These are phyloP conservation scores for Aciculosporium take DNA, from an alignment of 2,329 filamentous ascomycete genomes.

Conservation along the genomic window DNA sequence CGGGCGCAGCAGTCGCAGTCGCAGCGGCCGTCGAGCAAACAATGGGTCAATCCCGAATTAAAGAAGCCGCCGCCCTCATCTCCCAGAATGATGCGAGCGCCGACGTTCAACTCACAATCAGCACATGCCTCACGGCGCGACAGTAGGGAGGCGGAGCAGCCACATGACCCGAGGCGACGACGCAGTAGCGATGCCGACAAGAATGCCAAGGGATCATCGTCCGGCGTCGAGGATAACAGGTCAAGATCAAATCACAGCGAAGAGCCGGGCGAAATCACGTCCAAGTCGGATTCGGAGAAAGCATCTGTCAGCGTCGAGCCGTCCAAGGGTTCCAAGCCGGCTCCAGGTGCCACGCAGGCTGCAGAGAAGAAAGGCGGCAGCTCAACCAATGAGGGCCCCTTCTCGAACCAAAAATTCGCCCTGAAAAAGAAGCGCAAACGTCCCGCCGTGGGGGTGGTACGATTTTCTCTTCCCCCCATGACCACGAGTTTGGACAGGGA, in stretches of 20 bases:
- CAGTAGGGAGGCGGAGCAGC: constrained; percentile 19
- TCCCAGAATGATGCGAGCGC: constrained; percentile 35
- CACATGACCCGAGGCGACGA: constrained; percentile 29
- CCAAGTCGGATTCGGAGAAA: constrained; percentile 24
- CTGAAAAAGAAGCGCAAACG: constrained; percentile 14
- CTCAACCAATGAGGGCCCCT: neutral
- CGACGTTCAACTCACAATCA: constrained; percentile 30
- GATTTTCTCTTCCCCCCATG: constrained; percentile 27
- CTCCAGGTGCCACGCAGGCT: neutral
- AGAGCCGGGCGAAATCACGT: constrained; percentile 32
- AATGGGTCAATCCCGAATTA: constrained; percentile 43
- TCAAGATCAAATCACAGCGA: constrained; percentile 27
- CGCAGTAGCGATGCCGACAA: constrained; percentile 40
- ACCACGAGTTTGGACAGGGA: constrained; percentile 17
- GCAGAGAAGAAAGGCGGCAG: neutral
- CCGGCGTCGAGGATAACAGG: constrained; percentile 20
- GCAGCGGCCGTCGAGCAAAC: constrained; percentile 39
- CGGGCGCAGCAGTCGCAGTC: constrained; percentile 36
- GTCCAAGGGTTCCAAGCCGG: neutral
- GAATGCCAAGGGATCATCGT: constrained; percentile 19
- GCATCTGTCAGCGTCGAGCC: neutral
- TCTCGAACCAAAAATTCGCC: neutral
- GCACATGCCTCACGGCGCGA: constrained; percentile 25
- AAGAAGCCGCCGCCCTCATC: constrained; percentile 37
- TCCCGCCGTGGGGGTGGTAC: constrained; percentile 19